Evolutionary conservation across 2,329 filamentous ascomycete species (phyloP), one percentile per base, ranked within the genome.

Genomic region (Talaromyces sp.): DNA sequence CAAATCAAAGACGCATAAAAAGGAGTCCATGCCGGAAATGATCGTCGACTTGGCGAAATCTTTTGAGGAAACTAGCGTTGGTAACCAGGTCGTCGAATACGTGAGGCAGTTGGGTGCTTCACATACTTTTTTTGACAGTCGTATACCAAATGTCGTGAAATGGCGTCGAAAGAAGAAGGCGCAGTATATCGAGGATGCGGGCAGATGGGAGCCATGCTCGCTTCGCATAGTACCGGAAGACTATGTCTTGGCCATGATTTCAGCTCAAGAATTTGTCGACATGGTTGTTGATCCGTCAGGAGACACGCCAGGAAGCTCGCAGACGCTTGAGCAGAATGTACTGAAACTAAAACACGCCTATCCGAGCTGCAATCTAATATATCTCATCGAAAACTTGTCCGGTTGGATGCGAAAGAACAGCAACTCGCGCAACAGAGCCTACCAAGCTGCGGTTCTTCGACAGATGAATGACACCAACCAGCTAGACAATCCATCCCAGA

Each of bases 21-120:
- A 90, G 66, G 77, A 87, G 0, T 89, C 89, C 0, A 84, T 86
- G 0, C 83, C 83, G 0, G 90, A 95, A 72, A 93, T 95, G 90
- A 87, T 93, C 57, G 81, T 92, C 1, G 85, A 91, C 66, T 77
- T 93, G 27, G 84, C 90, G 0, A 74, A 76, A 0, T 82, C 81
- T 1, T 75, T 93, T 1, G 74, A 82, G 25, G 73, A 71, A 10
- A 72, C 80, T 0, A 76, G 71, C 39, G 68, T 81, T 9, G 78
- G 77, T 2, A 78, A 74, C 36, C 78, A 81, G 61, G 70, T 77
- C 13, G 63, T 73, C 17, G 75, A 79, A 65, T 75, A 74, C 58
- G 76, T 81, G 74, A 72, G 72, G 52, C 72, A 72, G 3, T 65
- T 80, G 10, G 73, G 71, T 10, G 79, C 80, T 8, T 73, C 80